Percentiles rank a stretch among this genome's conserved stretches.
phyloP scores from a whole-genome alignment of 1,284 basidiomycete genomes.

The Heterobasidion parviporum region DNA sequence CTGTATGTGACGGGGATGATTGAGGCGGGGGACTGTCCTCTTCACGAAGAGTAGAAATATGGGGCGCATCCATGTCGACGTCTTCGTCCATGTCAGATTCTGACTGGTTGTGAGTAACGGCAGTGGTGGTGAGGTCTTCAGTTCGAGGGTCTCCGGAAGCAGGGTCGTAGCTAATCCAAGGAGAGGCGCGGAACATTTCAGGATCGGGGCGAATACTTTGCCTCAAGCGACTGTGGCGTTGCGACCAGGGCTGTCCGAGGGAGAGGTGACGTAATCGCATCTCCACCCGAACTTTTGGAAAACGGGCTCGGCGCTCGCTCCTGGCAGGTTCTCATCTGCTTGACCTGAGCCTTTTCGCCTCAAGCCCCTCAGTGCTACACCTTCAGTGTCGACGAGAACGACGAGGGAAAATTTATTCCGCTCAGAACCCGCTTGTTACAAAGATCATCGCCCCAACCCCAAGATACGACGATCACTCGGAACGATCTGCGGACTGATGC shows the following conservation, averaged over 20 bases:
- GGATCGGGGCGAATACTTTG: constrained; percentile 3
- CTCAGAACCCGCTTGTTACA: too few species aligned
- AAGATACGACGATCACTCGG: too few species aligned
- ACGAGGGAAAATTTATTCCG: too few species aligned
- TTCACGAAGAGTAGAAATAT: constrained; percentile 66
- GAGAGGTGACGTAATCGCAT: not conserved
- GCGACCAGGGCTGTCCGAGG: constrained; percentile 1
- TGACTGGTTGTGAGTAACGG: constrained; percentile 8
- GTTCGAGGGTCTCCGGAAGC: constrained; percentile 5
- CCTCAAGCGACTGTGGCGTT: constrained; percentile 3
- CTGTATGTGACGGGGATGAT: constrained; percentile 22
- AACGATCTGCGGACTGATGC: too few species aligned
- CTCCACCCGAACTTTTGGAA: not conserved
- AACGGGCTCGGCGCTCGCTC: not conserved
- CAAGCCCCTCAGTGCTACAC: too few species aligned
- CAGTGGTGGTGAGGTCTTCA: constrained; percentile 7
- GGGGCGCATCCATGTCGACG: constrained; percentile 67
- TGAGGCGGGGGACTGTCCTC: constrained; percentile 59
- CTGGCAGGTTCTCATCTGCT: too few species aligned
- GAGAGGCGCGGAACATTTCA: constrained; percentile 23
- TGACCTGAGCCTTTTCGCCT: too few species aligned
- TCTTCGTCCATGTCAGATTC: constrained; percentile 20
- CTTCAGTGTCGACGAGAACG: too few species aligned
- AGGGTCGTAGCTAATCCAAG: constrained; percentile 23
- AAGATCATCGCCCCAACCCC: too few species aligned